Percentiles rank a stretch among this genome's conserved stretches.
Evolutionary conservation across 805 yeast genomes (phyloP).

Genomic region (Yarrowia deformans): DNA sequence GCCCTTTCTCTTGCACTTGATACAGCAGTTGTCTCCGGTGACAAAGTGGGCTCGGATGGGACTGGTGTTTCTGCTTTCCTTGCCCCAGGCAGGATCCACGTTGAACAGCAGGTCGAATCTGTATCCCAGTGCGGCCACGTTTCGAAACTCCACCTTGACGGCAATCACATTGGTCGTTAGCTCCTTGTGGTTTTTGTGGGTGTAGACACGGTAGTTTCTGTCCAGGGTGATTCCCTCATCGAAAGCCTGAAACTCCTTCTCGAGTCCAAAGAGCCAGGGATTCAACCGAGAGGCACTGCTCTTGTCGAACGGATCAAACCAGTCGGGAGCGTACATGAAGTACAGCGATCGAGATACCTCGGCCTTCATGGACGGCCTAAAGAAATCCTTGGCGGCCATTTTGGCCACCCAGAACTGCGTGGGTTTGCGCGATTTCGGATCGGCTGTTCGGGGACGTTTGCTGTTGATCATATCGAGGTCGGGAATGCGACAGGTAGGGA

Average conservation of each 20-base stretch:
- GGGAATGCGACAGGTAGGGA: slow-evolving; percentile 22
- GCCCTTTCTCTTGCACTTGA: slow-evolving; percentile 17
- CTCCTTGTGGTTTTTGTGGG: slow-evolving; percentile 8
- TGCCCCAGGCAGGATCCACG: slow-evolving; percentile 22
- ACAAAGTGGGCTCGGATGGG: slow-evolving; percentile 20
- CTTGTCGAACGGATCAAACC: slow-evolving; percentile 18
- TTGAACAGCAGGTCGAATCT: slow-evolving; percentile 2
- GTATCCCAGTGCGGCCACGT: neutral
- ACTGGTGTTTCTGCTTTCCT: neutral
- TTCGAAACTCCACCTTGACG: slow-evolving; percentile 17
- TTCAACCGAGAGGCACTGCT: neutral
- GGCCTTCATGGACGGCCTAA: slow-evolving; percentile 21
- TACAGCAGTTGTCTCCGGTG: slow-evolving; percentile 27
- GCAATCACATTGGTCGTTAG: slow-evolving; percentile 12
- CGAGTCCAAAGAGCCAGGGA: slow-evolving; percentile 21
- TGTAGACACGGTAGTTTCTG: slow-evolving; percentile 24
- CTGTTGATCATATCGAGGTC: slow-evolving; percentile 8
- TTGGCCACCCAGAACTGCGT: slow-evolving; percentile 33
- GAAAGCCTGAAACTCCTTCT: slow-evolving; percentile 22
- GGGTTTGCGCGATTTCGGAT: slow-evolving; percentile 20
- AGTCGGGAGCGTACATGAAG: slow-evolving; percentile 24
- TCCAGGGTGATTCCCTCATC: slow-evolving; percentile 1
- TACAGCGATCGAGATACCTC: slow-evolving; percentile 13
- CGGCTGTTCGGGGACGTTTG: neutral
- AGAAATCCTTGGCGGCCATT: slow-evolving; percentile 13